phyloP scores from a whole-genome alignment of 441 rosid genomes.

The Arabidopsis lyrata region DNA sequence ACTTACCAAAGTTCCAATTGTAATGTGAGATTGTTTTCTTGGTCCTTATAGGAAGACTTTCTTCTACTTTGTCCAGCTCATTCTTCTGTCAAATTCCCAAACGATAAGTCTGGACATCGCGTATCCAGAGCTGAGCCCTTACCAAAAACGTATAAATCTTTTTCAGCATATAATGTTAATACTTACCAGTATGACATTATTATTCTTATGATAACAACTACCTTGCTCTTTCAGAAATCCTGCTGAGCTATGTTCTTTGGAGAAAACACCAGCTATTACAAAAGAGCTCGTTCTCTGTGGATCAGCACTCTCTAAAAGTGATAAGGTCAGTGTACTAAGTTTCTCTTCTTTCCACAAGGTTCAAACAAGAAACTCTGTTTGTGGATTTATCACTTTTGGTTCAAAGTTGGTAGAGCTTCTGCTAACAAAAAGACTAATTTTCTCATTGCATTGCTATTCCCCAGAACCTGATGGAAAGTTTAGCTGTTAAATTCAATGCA shows the following conservation, averaged over 20 bases:
- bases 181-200: neutral
- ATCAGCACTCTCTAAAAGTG: conserved; percentile 78
- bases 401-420: conserved; percentile 16
- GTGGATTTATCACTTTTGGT: conserved; percentile 22
- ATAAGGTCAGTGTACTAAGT: conserved; percentile 67
- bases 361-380: neutral
- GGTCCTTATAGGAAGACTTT: conserved; percentile 59
- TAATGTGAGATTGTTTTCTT: conserved; percentile 29
- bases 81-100: conserved; percentile 73
- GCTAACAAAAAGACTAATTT: conserved; percentile 13
- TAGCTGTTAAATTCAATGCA: conserved; percentile 62
- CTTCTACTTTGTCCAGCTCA: conserved; percentile 83
- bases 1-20: neutral
- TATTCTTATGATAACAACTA: conserved; percentile 13
- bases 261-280: conserved; percentile 39
- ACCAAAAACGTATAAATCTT: conserved; percentile 52
- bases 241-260: conserved; percentile 43
- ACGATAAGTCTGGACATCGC: conserved; percentile 58
- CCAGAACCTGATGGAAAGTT: conserved; percentile 65
- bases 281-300: conserved; percentile 79
- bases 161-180: conserved; percentile 13
- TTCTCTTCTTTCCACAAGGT: conserved; percentile 18
- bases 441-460: conserved; percentile 13
- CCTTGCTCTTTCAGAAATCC: conserved; percentile 51
- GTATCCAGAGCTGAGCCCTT: conserved; percentile 22